These are phyloP conservation scores for Cryptosporidium felis DNA, from an alignment of 169 alveolate genomes.

Conservation along the genomic window DNA sequence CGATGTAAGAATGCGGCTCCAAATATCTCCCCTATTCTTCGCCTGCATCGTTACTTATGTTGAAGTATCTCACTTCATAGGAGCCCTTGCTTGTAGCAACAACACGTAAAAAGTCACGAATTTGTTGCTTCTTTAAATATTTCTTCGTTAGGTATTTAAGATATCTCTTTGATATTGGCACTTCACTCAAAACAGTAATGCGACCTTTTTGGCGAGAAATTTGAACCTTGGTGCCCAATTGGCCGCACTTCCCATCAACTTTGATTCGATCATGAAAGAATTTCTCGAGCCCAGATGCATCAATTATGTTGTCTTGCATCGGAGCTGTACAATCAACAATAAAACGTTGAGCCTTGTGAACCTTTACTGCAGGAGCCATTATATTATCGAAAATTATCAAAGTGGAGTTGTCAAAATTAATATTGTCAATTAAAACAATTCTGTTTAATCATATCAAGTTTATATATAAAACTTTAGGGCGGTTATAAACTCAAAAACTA, in stretches of 20 bases:
- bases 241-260: conserved; percentile 95
- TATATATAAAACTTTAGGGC: too few species aligned
- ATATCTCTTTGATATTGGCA: conserved; percentile 98
- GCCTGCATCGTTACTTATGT: conserved; percentile 87
- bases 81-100: conserved; percentile 92
- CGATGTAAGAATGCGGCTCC: too few species aligned
- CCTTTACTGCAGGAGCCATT: conserved; percentile 64
- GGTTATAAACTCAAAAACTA: too few species aligned
- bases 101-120: conserved; percentile 97
- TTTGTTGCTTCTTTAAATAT: conserved; percentile 96
- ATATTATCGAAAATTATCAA: background rate
- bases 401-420: too few species aligned
- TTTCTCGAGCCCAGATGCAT: conserved; percentile 90
- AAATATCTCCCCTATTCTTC: conserved; percentile 78
- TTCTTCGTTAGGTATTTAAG: conserved; percentile 97
- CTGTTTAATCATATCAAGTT: too few species aligned
- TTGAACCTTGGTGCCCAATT: conserved; percentile 91
- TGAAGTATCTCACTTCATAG: conserved; percentile 93
- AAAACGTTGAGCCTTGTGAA: conserved; percentile 69
- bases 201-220: conserved; percentile 89
- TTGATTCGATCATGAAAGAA: conserved; percentile 92
- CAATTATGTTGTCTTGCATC: conserved; percentile 92
- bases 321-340: conserved; percentile 90
- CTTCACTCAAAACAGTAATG: conserved; percentile 90
- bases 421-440: too few species aligned